Evolutionary conservation across 352 stramenopile species (phyloP).

Genomic region (Phytophthora citricola): DNA sequence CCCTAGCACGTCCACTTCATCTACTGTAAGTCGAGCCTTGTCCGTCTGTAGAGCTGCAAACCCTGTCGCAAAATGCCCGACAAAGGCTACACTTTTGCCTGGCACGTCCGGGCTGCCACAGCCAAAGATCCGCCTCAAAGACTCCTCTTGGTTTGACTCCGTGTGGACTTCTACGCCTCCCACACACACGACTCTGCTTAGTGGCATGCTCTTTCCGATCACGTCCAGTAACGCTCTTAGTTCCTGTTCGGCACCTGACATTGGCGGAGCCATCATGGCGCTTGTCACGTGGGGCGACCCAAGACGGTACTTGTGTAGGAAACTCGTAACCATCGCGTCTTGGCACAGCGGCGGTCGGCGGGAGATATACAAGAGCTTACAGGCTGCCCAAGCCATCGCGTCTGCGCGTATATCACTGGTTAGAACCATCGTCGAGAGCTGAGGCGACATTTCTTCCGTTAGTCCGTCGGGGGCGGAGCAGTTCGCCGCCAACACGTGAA

Average conservation of each 20-base stretch:
- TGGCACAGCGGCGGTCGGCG: slow-evolving; percentile 50
- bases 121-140: slow-evolving; percentile 43
- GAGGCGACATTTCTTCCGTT: slow-evolving; percentile 18
- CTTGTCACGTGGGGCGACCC: slow-evolving; percentile 27
- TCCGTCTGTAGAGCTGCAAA: slow-evolving; percentile 43
- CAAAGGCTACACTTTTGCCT: slow-evolving; percentile 40
- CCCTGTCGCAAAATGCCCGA: slow-evolving; percentile 40
- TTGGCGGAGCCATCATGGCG: slow-evolving; percentile 36
- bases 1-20: slow-evolving; percentile 48
- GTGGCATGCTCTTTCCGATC: slow-evolving; percentile 48
- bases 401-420: slow-evolving; percentile 50
- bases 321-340: slow-evolving; percentile 46
- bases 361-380: slow-evolving; percentile 46
- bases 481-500: slow-evolving; percentile 38
- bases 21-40: slow-evolving; percentile 53
- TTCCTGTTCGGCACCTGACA: slow-evolving; percentile 45
- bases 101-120: slow-evolving; percentile 40
- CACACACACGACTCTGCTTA: slow-evolving; percentile 47
- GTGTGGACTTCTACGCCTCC: slow-evolving; percentile 41
- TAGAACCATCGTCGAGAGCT: slow-evolving; percentile 38
- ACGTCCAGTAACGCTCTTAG: slow-evolving; percentile 43
- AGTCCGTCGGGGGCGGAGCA: slow-evolving; percentile 30
- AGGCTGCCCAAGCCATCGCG: slow-evolving; percentile 58
- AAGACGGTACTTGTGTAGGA: slow-evolving; percentile 47
- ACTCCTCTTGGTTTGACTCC: neutral